Conservation (phyloP, 1,139 yeast genomes). For the Hansenula lynferdii region DNA sequence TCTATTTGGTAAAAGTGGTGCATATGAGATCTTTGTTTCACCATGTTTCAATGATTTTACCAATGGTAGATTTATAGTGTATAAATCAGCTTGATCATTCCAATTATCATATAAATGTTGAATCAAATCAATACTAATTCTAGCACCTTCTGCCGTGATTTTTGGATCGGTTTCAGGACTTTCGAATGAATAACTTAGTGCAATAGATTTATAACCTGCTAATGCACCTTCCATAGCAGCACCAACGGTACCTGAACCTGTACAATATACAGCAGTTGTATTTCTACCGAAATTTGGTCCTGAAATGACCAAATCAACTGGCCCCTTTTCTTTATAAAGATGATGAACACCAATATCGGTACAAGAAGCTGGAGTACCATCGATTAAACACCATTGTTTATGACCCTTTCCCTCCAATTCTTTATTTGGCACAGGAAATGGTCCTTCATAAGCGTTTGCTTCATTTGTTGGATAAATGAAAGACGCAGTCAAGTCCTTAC, state of each 20-base stretch:
- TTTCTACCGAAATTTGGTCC: conserved; percentile 97
- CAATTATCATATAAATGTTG: conserved; percentile 55
- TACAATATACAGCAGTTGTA: conserved; percentile 82
- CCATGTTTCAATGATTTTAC: conserved; percentile 42
- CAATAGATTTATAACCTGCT: conserved; percentile 70
- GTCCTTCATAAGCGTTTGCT: conserved; percentile 61
- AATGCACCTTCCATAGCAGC: conserved; percentile 95
- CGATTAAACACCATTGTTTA: conserved; percentile 81
- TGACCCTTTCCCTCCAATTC: conserved; percentile 31
- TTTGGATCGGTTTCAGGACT: conserved; percentile 46
- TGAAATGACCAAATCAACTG: conserved; percentile 80
- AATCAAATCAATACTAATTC: conserved; percentile 58
- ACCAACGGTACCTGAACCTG: conserved; percentile 96
- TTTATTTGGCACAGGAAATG: conserved; percentile 47
- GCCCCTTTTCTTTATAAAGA: conserved; percentile 47
- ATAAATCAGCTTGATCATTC: conserved; percentile 58
- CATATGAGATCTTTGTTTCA: conserved; percentile 58
- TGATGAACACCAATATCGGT: conserved; percentile 87
- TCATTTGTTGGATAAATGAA: conserved; percentile 53
- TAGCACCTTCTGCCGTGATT: conserved; percentile 62
- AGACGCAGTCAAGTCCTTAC: conserved; percentile 62
- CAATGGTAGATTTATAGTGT: conserved; percentile 82
- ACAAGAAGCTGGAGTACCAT: conserved; percentile 96
- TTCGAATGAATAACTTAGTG: conserved; percentile 76
- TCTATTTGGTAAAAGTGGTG: conserved; percentile 72